Conservation (phyloP, 495 filamentous ascomycete species). For the Cladorrhinum samala region DNA sequence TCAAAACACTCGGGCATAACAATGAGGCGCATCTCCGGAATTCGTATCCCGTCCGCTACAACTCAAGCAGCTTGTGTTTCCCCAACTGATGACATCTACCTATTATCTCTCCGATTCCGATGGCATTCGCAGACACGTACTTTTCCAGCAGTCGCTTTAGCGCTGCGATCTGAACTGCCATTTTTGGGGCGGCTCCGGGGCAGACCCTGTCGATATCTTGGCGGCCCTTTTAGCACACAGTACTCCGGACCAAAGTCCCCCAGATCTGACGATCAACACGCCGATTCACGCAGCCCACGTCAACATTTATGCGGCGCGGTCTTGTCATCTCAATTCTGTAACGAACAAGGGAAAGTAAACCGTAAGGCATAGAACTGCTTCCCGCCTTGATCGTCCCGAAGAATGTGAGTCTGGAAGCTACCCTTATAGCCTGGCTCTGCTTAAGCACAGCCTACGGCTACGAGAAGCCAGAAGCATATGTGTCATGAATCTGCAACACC, state of each 20-base stretch:
- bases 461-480: no score
- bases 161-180: background rate
- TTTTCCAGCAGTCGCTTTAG: background rate
- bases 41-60: background rate
- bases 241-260: background rate
- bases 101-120: background rate
- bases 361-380: background rate
- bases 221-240: no score
- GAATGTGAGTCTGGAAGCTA: no score
- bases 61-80: no score
- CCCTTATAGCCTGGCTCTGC: no score
- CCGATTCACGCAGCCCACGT: background rate
- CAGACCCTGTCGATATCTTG: background rate
- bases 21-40: background rate
- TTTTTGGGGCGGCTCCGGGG: background rate
- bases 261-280: background rate
- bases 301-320: background rate
- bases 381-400: no score
- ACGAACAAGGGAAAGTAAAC: background rate
- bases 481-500: no score
- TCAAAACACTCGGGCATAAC: no score
- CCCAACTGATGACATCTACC: background rate
- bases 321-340: background rate
- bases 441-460: no score
- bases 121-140: background rate